Evolutionary conservation across 2,329 filamentous ascomycete genomes (phyloP), one percentile per base, ranked within the genome.

Genomic region (Westerdykella ornata): DNA sequence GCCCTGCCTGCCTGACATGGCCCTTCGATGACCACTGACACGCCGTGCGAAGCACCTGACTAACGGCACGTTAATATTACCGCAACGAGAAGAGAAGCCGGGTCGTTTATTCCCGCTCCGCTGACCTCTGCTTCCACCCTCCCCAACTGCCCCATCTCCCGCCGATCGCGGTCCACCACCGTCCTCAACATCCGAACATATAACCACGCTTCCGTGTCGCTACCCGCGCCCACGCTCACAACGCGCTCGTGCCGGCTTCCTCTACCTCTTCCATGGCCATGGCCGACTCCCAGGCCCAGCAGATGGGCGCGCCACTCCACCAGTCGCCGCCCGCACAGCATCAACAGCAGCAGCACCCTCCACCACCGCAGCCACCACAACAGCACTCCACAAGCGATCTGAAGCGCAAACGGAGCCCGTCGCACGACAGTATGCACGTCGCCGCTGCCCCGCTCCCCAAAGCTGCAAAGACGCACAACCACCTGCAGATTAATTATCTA

Each of bases 401-500:
- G 46, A 74, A 74, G 65, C 68, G 71, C 50, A 73, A 73, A 53
- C 62, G 71, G 38, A 72, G 68, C 49, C 65, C 63, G 13, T 66
- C 64, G 50, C 54, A 65, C 47, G 63, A 67, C 19, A 49, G 52
- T 28, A 40, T 60, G 38, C 60, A 61, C 51, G 47, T 56, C 42
- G 52, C 57, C 39, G 46, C 62, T 42, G 59, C 58, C 45, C 65
- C 66, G 29, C 53, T 66, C 12, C 63, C 72, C 53, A 81, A 79
- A 62, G 60, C 69, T 41, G 70, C 68, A 57, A 80, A 77, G 63
- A 75, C 69, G 38, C 72, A 70, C 57, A 77, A 76, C 59, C 78
- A 81, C 54, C 68, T 82, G 34, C 78, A 81, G 62, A 82, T 82
- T 67, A 82, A 83, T 64, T 83, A 83, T 52, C 76, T 83, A 40